phyloP scores from a whole-genome alignment of 768 basidiomycete species.

The Collybia sp. region DNA sequence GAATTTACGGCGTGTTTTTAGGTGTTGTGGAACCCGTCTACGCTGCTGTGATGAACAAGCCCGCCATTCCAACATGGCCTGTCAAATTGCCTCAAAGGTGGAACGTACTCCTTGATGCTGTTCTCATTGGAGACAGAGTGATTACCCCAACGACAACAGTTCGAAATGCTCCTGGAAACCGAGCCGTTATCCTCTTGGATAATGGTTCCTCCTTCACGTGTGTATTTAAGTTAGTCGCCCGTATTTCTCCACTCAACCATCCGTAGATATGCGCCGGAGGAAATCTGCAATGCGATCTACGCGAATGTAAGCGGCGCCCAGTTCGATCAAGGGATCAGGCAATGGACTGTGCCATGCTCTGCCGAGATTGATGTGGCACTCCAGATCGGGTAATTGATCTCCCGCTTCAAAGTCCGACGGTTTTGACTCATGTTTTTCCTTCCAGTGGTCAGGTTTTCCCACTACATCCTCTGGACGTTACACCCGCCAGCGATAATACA shows the following conservation, averaged over 20 bases:
- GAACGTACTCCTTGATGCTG: constrained; percentile 72
- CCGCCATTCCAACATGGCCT: constrained; percentile 73
- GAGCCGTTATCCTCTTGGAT: constrained; percentile 74
- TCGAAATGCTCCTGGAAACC: constrained; percentile 53
- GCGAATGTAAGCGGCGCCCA: constrained; percentile 56
- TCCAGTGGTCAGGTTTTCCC: constrained; percentile 69
- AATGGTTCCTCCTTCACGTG: constrained; percentile 81
- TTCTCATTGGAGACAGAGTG: constrained; percentile 54
- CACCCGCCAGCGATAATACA: constrained; percentile 41
- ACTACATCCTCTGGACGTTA: constrained; percentile 75
- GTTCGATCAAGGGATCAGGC: constrained; percentile 44
- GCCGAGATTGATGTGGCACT: constrained; percentile 75
- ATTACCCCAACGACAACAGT: constrained; percentile 52
- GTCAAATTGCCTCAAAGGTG: constrained; percentile 58
- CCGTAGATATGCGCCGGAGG: constrained; percentile 62
- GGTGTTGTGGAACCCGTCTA: constrained; percentile 69
- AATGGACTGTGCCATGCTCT: constrained; percentile 74
- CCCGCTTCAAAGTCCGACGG: not conserved
- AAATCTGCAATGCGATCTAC: constrained; percentile 68
- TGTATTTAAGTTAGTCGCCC: constrained; percentile 16
- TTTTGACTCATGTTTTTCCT: constrained; percentile 4
- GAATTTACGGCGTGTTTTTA: constrained; percentile 15
- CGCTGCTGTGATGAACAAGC: constrained; percentile 48
- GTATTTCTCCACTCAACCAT: constrained; percentile 1
- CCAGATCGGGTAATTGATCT: constrained; percentile 59